Conservation (phyloP, 768 basidiomycete species). For the Leucocoprinus sp. region DNA sequence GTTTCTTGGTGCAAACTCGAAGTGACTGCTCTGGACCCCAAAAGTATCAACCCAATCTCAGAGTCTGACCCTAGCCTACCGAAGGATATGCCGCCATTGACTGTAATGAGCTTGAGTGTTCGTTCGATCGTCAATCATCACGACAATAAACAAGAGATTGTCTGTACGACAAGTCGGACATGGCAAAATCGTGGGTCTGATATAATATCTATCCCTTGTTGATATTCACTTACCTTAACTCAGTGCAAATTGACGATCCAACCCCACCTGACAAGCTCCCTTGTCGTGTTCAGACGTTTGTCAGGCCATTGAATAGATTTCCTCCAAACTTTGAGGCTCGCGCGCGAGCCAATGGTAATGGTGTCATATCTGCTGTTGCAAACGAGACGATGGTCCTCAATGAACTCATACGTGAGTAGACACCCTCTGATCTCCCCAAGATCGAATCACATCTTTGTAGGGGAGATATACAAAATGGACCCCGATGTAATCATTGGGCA, state of each 20-base stretch:
- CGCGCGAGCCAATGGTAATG: conserved; percentile 56
- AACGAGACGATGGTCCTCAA: conserved; percentile 85
- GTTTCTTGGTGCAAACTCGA: conserved; percentile 98
- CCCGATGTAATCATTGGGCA: conserved; percentile 94
- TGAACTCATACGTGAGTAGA: conserved; percentile 57
- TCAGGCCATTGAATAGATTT: conserved; percentile 83
- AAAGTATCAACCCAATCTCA: conserved; percentile 77
- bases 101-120: conserved; percentile 80
- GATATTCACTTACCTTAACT: neutral
- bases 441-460: too few species aligned
- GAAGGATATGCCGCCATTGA: conserved; percentile 81
- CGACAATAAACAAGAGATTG: conserved; percentile 89
- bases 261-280: conserved; percentile 84
- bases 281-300: conserved; percentile 78
- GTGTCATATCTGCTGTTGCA: conserved; percentile 62
- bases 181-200: conserved; percentile 58
- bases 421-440: too few species aligned
- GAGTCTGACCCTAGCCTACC: conserved; percentile 65
- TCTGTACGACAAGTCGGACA: conserved; percentile 75
- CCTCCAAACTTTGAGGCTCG: conserved; percentile 75
- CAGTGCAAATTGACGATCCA: conserved; percentile 85
- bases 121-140: conserved; percentile 91
- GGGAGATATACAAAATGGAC: conserved; percentile 75
- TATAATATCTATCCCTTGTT: neutral
- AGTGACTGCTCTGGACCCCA: conserved; percentile 73